Base-by-base conservation (phyloP, 2,329 filamentous ascomycete genomes). In the Metarhizium anisopliae region DNA sequence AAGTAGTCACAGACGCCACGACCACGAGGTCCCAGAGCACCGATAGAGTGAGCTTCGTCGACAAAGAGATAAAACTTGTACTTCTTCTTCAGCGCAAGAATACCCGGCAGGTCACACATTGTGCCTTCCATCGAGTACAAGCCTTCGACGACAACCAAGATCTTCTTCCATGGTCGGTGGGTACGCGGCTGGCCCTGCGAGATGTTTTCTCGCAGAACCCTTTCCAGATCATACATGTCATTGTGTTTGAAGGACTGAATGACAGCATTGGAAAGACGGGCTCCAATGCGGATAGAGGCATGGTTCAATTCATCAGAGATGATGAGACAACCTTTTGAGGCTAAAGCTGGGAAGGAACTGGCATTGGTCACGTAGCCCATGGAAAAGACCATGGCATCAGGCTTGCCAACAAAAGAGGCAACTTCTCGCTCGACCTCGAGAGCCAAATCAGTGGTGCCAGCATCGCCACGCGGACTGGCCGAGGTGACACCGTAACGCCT, bases 141-240 rank as follows among this genome's bases (percentile, higher is more conserved):
- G 63, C 94, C 94, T 71, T 99, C 94, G 42, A 99, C 90, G 42
- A 93, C 92, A 49, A 99, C 89, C 53, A 99, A 72, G 58, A 99
- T 97, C 83, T 97, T 99, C 80, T 95, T 96, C 94, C 94, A 99
- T 1, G 94, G 94, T 35, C 94, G 88, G 72, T 99, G 94, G n/a
- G 93, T 99, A 62, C 94, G 88, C 54, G 94, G 94, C 69, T 99
- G 94, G 49, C 94, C 94, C 73, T 97, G 93, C 14, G 93, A 92
- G 68, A 99, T 97, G 61, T 86, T 88, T 68, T 97, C 92, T 47
- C 94, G 87, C 6, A 99, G 83, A 63, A 88, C 85, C 58, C 82
- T 82, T 74, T 99, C 94, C 18, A 99, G 79, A 63, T 95, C 86
- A 32, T 73, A 75, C 86, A 96, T 95, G 71, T 97, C 89, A 70